Evolutionary conservation across 225 moss, liverwort and hornwort genomes (phyloP), one percentile per base, ranked within the genome.

Genomic region (Asterella californica): DNA sequence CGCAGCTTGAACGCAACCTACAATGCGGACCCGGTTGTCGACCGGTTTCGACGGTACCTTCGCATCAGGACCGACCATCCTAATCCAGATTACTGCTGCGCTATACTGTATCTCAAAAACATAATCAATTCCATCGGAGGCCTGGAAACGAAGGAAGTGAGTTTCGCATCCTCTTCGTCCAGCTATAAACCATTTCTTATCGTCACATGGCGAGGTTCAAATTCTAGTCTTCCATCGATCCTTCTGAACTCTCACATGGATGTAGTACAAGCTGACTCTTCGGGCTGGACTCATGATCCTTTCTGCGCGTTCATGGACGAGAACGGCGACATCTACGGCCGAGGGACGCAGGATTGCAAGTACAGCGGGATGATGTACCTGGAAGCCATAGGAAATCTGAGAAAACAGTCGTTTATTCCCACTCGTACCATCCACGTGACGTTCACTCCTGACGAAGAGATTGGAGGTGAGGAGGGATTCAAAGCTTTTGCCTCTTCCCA

Each of bases 1-100:
- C 0, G 70, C 22, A 70, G 24, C 21, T 5, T 21, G 4, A 45
- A 70, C 0, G 24, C 24, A 52, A 75, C 46, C 15, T 75, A 75
- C 53, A 30, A 52, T 17, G 6, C 50, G 15, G 34, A 75, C 17
- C 74, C 74, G 15, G 30, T 30, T 11, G 74, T 75, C 10, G 53
- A 91, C 75, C 88, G 91, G 76, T 91, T 93, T 77, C 87, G 84
- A 76, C 63, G 85, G 9, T 93, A 87, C 74, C 85, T 93, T 80
- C 82, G 72, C 78, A 93, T 93, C 60, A 83, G 70, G 77, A 93
- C 93, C 9, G 90, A 85, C 75, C 93, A 93, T 22, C 93, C 93
- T 42, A 52, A 12, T 70, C 91, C 91, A 14, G 90, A 93, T 34
- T 93, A 93, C 79, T 79, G 74, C 52, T 75, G 74, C 30, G 74